Base-by-base conservation (phyloP, 1,284 basidiomycete genomes). In the Entoloma clypeatum region DNA sequence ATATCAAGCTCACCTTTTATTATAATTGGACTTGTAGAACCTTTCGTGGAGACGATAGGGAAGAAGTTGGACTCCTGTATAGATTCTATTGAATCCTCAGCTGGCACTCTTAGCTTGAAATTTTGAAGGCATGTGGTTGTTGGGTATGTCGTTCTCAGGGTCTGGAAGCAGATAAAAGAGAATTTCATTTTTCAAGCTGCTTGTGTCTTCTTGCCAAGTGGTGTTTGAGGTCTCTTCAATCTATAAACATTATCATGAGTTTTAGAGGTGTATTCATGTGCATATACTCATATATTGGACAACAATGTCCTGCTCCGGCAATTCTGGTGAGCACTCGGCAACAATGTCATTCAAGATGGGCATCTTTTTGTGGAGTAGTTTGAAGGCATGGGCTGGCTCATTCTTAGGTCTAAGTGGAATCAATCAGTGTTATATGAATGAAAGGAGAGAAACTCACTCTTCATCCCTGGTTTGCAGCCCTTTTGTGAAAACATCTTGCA, bases 151-250 rank as follows among this genome's bases (percentile, higher is more conserved):
- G 2, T 27, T 10, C n/a, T 21, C 18, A 23, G 28, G 39, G 34
- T 42, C 30, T 13, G 11, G 4, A 7, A 23, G 35, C 5, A 46
- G 24, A 29, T 46, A 45, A 30, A 17, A 14, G 9, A 46, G 33
- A 8, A 14, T 25, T 21, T 21, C 5, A 7, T 27, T 22, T 31
- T 37, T 38, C n/a, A 46, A 17, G 31, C 39, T 38, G 2, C 39
- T 35, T 9, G 44, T 42, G 16, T 46, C 44, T 33, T 46, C 44
- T 18, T 34, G 32, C 28, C 31, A 17, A 27, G 43, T 38, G 11
- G 28, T 24, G 18, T 18, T 32, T 2, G 36, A 17, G 10, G 28
- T 22, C 7, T 8, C 10, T 9, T 13, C 19, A 14, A 37, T 16
- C 24, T 43, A 13, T n/a, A n/a, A n/a, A n/a, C 9, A 2, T 4